Evolutionary conservation across 179 eudicot genomes (phyloP), one percentile per base, ranked within the genome.

Genomic region (Patellifolia procumbens): DNA sequence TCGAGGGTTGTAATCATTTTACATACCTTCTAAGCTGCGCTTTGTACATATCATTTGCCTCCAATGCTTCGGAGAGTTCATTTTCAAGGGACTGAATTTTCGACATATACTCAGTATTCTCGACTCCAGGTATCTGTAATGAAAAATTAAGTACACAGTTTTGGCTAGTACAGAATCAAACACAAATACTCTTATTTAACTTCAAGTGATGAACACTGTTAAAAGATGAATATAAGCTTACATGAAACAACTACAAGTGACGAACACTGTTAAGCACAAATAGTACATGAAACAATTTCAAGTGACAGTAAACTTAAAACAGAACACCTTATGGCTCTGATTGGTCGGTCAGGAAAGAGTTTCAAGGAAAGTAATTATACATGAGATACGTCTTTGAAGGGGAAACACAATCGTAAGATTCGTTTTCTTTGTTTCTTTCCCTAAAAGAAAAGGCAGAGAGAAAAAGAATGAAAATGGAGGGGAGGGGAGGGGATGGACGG

Each of bases 41-140:
- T 83, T 89, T 85, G 83, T 84, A 92, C 81, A 83, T 90, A 53
- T 89, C 81, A 74, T 86, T 92, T 73, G 88, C 94, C 83, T 92
- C 91, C 73, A 87, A 71, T 69, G 92, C 94, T 81, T 87, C 88
- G 65, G 89, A 82, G 59, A 88, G 90, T 79, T 87, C 90, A 68
- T 74, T 77, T 84, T 91, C 91, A 72, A 91, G 91, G 72, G 84
- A 77, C 84, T 85, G 86, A 55, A 87, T 73, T 68, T 83, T 87
- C 26, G 83, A 79, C 32, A 55, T 35, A 48, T 80, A 76, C 78
- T 86, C 89, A 69, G 72, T 53, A 37, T 49, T 77, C 52, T 67
- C 66, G n/a, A 65, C 74, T 73, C 74, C 81, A 80, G 79, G 52
- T 64, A 59, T 76, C 91, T 88, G 86, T 39, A 74, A 79, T 28